Evolutionary conservation across 192 early-diverging fungal genomes (phyloP), one percentile per base, ranked within the genome.

Genomic region (Backusella circina): DNA sequence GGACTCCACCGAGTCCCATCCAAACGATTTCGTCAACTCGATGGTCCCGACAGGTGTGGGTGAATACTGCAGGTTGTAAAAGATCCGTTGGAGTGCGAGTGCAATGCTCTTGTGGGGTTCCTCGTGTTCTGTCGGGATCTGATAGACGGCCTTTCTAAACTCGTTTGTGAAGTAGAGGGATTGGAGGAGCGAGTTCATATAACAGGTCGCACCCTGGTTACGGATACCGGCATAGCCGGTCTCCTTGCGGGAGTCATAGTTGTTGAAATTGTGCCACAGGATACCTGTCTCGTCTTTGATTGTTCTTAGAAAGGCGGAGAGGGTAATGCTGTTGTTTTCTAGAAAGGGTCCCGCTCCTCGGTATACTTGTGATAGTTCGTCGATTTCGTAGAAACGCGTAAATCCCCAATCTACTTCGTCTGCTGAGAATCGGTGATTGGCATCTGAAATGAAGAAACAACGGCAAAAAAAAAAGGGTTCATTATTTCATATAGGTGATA

Each of bases 151-250:
- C 73, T 93, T 95, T 68, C 98, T 91, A 83, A 99, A 98, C 78
- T 95, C 91, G 78, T 91, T 97, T 18, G 97, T 98, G 75, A 93
- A 98, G 75, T 94, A 98, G 23, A 98, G 86, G 13, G 95, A 96
- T 78, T 99, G 98, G 38, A 99, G 84, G 18, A 98, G 85, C 67
- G 96, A 97, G 88, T 98, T 99, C 96, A 99, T 97, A 82, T 99
- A 99, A 85, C 98, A 97, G 0, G 98, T 99, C 0, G 97, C 96
- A 15, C 96, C 98, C 81, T 98, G 97, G 82, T 99, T 99, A 73
- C 93, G 93, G 70, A 99, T 85, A 1, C 97, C 98, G 13, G 98
- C 94, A 84, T 88, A 95, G 2, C 98, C 97, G 26, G 96, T 96
- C 79, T 91, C 86, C 67, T 88, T 88, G 78, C 94, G 94, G 30